A percentile compares a stretch with the other conserved stretches of the same genome.
These are phyloP conservation scores for Coniella vitis DNA, from an alignment of 2,329 filamentous ascomycete genomes.

Conservation along the genomic window DNA sequence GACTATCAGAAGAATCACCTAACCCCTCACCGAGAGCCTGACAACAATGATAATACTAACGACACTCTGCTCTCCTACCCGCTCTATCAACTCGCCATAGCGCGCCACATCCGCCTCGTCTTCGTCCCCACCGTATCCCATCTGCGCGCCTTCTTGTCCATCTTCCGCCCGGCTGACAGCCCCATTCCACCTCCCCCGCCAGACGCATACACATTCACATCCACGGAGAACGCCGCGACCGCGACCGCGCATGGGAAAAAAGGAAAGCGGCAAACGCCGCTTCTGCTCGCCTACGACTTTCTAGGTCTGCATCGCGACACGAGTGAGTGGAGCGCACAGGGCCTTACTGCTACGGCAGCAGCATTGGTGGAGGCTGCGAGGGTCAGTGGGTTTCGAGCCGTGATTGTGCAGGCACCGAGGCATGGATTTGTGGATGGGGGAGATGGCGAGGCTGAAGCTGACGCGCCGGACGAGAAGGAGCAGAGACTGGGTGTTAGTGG, in stretches of 20 bases:
- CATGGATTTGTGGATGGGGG: too few species aligned
- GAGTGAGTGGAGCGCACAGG: constrained; percentile 70
- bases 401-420: constrained; percentile 40
- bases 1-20: constrained; percentile 39
- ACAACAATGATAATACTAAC: too few species aligned
- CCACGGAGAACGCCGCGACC: neutral
- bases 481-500: too few species aligned
- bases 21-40: too few species aligned
- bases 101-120: constrained; percentile 60
- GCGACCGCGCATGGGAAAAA: too few species aligned
- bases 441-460: constrained; percentile 4
- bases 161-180: constrained; percentile 36
- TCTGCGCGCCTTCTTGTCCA: constrained; percentile 68
- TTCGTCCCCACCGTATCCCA: constrained; percentile 73
- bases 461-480: constrained; percentile 14
- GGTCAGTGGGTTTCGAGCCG: constrained; percentile 35
- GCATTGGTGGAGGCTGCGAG: constrained; percentile 54
- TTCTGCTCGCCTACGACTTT: constrained; percentile 59
- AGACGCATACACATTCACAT: constrained; percentile 6
- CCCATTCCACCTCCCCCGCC: constrained; percentile 34
- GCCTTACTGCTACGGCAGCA: constrained; percentile 56
- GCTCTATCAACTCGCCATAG: constrained; percentile 61
- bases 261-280: constrained; percentile 30
- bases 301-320: constrained; percentile 59
- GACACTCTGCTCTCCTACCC: constrained; percentile 50